These are phyloP conservation scores for Saccharomyces hybrid DNA, from an alignment of 1,139 yeast genomes.

Conservation along the genomic window DNA sequence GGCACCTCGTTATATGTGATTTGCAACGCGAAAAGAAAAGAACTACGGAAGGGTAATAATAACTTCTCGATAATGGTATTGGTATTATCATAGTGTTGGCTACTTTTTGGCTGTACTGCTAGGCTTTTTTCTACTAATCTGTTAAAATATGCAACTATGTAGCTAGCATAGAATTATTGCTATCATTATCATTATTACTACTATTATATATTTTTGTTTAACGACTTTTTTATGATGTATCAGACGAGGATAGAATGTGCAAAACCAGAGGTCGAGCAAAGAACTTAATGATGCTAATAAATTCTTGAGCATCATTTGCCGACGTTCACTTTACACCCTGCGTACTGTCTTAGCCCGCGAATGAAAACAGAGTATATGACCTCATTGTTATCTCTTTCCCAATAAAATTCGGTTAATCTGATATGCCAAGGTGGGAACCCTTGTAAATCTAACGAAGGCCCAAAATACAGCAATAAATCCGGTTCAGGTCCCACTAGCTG, in stretches of 20 bases:
- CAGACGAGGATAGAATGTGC: neutral
- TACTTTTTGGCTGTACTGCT: neutral
- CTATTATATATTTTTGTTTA: neutral
- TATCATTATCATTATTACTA: neutral
- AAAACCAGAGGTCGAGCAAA: neutral
- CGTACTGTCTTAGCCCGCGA: slow-evolving; percentile 71
- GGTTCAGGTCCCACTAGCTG: slow-evolving; percentile 86
- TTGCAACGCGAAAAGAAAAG: neutral
- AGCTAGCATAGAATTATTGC: neutral
- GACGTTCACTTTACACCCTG: slow-evolving; percentile 76
- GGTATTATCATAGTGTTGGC: neutral
- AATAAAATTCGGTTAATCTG: slow-evolving; percentile 79
- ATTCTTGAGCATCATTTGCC: slow-evolving; percentile 45
- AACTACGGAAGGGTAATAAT: neutral
- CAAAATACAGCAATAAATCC: slow-evolving; percentile 74
- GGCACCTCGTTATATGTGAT: neutral
- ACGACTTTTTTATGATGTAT: neutral
- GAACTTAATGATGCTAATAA: neutral
- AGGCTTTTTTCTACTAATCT: neutral
- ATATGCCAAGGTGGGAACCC: slow-evolving; percentile 99
- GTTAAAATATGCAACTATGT: neutral
- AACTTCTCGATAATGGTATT: too few relatives aligned
- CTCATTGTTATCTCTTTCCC: slow-evolving; percentile 77
- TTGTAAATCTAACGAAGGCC: slow-evolving; percentile 79
- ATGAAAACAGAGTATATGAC: slow-evolving; percentile 81